Base-by-base conservation (phyloP, 2,329 filamentous ascomycete genomes). In the Domatiomyces globalis region DNA sequence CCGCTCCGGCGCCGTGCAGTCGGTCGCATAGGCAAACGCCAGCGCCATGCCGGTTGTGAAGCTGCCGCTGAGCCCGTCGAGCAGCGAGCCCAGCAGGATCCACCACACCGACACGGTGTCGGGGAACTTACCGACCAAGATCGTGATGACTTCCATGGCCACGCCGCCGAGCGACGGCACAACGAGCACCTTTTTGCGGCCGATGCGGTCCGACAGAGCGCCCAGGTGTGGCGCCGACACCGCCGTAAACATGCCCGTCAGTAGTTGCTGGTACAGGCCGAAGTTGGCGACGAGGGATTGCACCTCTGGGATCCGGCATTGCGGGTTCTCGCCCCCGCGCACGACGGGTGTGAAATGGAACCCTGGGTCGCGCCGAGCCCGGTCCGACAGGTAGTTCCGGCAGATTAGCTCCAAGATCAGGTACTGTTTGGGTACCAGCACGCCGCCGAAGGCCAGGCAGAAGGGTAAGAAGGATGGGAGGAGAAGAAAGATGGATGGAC, bases 31-130 rank as follows among this genome's bases (percentile, higher is more conserved):
- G 0, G 90, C 87, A 65, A 94, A 83, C 19, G 80, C 82, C 52
- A 94, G 71, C 45, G 84, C 81, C 72, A 84, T 84, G 25, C 83
- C 84, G 0, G 87, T 80, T 1, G 88, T 94, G 65, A 95, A 95
- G 0, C 89, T 95, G 6, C 92, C 92, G 8, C 81, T 81, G 4
- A 95, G 63, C 4, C 92, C 92, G 63, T 98, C 92, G 45, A 89
- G 73, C 8, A 85, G 73, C 36, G 82, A 79, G 8, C 87, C 87
- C 1, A 90, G 65, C 5, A 96, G 70, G 19, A 98, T 71, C 78
- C 86, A 85, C 51, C 84, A 81, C 61, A 94, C 86, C 55, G 83
- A 77, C 48, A 95, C 70, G 0, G 69, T 69, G 9, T 88, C 80
- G 0, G 88, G 84, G 59, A 79, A 88, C 55, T 76, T 83, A 20